These are phyloP conservation scores for Boletales sp. DNA, from an alignment of 768 basidiomycete genomes.

Conservation along the genomic window DNA sequence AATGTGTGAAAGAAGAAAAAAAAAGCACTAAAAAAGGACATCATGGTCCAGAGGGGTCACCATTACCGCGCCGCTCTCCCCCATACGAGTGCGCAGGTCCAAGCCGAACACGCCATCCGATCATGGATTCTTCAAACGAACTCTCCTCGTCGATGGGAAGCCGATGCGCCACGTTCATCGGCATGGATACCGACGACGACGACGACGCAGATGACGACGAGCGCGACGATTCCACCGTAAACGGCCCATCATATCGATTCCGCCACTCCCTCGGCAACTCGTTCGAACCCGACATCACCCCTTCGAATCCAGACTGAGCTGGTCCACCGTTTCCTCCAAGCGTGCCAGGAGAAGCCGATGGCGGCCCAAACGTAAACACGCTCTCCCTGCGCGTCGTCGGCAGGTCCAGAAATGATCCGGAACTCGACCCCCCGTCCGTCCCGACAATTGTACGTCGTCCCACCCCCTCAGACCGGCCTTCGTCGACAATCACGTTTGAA, in stretches of 20 bases:
- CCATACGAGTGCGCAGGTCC: not conserved
- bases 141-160: conserved; percentile 20
- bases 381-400: conserved; percentile 11
- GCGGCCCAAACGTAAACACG: conserved; percentile 7
- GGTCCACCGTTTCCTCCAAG: conserved; percentile 1
- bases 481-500: conserved; percentile 12
- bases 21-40: no score
- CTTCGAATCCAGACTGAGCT: not conserved
- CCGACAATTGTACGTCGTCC: conserved; percentile 7
- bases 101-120: conserved; percentile 8
- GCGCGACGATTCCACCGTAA: conserved; percentile 10
- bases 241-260: conserved; percentile 8
- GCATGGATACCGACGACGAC: conserved; percentile 7
- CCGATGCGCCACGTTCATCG: conserved; percentile 10
- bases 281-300: conserved; percentile 6
- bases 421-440: not conserved
- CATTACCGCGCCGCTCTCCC: conserved; percentile 4
- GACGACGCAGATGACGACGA: conserved; percentile 17
- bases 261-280: conserved; percentile 17
- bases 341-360: not conserved
- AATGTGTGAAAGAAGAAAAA: no score
- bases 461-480: not conserved
- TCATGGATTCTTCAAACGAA: conserved; percentile 13
- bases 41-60: no score
- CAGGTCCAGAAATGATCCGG: conserved; percentile 5